phyloP scores from a whole-genome alignment of 768 basidiomycete genomes.

The Tephrocybe sp. region DNA sequence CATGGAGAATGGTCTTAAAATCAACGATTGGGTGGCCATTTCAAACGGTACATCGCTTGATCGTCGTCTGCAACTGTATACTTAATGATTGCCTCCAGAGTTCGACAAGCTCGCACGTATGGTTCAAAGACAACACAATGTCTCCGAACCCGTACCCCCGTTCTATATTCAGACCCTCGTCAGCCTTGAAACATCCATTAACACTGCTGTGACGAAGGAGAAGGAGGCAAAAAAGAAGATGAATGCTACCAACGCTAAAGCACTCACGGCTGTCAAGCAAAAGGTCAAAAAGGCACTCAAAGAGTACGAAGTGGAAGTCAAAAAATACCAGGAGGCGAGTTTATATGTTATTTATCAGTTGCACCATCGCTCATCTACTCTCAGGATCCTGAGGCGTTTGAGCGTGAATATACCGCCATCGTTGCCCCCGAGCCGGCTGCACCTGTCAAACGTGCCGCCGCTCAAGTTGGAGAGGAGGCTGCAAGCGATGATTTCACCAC shows the following conservation, averaged over 20 bases:
- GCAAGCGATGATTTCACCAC: conserved; percentile 78
- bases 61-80: conserved; percentile 21
- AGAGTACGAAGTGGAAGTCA: conserved; percentile 83
- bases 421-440: conserved; percentile 46
- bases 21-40: conserved; percentile 95
- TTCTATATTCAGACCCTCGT: conserved; percentile 78
- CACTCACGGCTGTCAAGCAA: conserved; percentile 97
- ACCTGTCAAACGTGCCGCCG: conserved; percentile 34
- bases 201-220: conserved; percentile 74
- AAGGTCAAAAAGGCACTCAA: conserved; percentile 90
- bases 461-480: conserved; percentile 41
- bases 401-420: conserved; percentile 65
- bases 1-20: conserved; percentile 94
- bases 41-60: conserved; percentile 60
- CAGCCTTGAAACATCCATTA: conserved; percentile 76
- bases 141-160: conserved; percentile 83
- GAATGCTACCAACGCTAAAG: conserved; percentile 91
- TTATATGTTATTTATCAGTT: background rate
- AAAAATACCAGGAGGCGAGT: conserved; percentile 76
- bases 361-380: background rate
- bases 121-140: conserved; percentile 83
- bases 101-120: conserved; percentile 95
- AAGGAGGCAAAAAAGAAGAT: conserved; percentile 96
- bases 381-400: conserved; percentile 89
- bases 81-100: conserved; percentile 46